phyloP scores from a whole-genome alignment of 257 asterid genomes.

The Solanum ossicruentum region DNA sequence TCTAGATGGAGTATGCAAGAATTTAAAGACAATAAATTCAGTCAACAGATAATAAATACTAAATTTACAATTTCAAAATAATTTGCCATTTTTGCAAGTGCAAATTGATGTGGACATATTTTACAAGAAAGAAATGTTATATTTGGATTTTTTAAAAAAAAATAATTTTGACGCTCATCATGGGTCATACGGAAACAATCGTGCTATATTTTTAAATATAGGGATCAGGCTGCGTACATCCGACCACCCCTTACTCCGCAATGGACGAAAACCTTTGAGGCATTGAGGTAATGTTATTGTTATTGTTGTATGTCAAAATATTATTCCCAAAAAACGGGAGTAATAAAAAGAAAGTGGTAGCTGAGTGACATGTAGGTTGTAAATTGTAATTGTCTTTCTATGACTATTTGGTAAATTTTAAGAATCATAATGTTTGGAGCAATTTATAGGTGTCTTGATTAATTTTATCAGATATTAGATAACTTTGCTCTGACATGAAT shows the following conservation, averaged over 20 bases:
- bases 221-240: too few relatives aligned
- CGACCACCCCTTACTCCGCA: too few relatives aligned
- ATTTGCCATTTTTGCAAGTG: background rate
- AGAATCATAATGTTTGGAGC: too few relatives aligned
- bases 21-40: background rate
- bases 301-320: background rate
- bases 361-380: background rate
- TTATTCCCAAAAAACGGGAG: background rate
- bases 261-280: too few relatives aligned
- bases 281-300: too few relatives aligned
- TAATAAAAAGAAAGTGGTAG: background rate
- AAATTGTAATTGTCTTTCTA: background rate
- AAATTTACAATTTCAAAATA: background rate
- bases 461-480: too few relatives aligned
- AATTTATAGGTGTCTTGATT: too few relatives aligned
- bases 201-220: too few relatives aligned
- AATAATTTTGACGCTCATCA: too few relatives aligned
- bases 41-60: background rate
- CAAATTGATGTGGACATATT: too few relatives aligned
- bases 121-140: background rate
- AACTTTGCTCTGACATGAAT: too few relatives aligned
- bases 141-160: background rate
- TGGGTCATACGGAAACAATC: too few relatives aligned
- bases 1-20: background rate
- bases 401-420: background rate